Evolutionary conservation across 2,329 filamentous ascomycete genomes (phyloP).

Genomic region (Venturia aucupariae): DNA sequence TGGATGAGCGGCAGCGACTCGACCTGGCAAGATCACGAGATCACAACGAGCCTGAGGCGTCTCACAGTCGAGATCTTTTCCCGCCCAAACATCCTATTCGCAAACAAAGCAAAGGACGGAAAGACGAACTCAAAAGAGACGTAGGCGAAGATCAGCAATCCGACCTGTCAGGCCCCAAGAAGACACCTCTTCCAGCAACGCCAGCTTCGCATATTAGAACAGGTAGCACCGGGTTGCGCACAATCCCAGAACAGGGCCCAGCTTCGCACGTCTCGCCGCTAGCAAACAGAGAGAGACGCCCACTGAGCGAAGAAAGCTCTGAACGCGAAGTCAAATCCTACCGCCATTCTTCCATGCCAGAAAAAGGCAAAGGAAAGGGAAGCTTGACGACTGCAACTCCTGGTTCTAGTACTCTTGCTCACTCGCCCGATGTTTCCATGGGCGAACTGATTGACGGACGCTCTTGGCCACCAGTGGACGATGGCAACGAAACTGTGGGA

Average conservation of each 20-base stretch:
- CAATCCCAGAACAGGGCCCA: conserved; percentile 43
- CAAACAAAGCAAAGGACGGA: background rate
- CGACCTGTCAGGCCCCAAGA: conserved; percentile 6
- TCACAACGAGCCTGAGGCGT: background rate
- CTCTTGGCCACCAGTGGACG: conserved; percentile 34
- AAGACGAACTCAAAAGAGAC: background rate
- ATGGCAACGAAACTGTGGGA: conserved; percentile 36
- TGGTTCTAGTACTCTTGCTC: conserved; percentile 16
- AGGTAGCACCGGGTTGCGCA: conserved; percentile 33
- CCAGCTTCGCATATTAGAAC: conserved; percentile 22
- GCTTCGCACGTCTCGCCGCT: conserved; percentile 28
- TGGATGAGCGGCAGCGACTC: background rate
- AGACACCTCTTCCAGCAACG: conserved; percentile 19
- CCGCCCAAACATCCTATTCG: background rate
- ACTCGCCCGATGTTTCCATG: conserved; percentile 20
- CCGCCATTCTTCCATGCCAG: conserved; percentile 24
- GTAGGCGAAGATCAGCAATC: background rate
- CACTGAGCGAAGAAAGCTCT: conserved; percentile 15
- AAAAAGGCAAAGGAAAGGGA: conserved; percentile 14
- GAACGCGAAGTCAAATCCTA: conserved; percentile 15
- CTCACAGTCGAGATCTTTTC: background rate
- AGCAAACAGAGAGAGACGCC: conserved; percentile 31
- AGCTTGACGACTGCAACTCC: background rate
- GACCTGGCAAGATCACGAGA: background rate
- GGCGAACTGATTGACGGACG: conserved; percentile 29